Base-by-base conservation (phyloP, 2,329 filamentous ascomycete species). In the Fusarium veterinarium region DNA sequence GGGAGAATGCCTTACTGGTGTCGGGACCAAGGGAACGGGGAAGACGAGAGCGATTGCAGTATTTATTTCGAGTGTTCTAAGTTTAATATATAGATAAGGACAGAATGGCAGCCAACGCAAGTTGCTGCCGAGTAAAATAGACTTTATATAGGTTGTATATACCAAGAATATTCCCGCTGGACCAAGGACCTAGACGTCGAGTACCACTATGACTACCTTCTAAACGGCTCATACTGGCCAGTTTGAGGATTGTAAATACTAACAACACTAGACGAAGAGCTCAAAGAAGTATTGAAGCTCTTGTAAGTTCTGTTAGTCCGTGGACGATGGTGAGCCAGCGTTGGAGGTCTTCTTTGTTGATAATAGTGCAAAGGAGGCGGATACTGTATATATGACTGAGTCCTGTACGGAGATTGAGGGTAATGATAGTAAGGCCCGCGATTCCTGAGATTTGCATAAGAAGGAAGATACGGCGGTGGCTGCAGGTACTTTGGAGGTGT, bases 241-340 rank as follows among this genome's bases (percentile, higher is more conserved):
- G 51, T 69, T 0, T 69, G 16, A 14, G 59, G 59, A 14, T 69
- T 69, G 6, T 69, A 69, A 31, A 69, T 69, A 4, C 66, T 69
- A 1, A 69, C 28, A 5, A 48, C 12, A 46, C 66, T 69, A 30
- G 65, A 69, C 3, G 58, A 33, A 0, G 66, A 69, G 31, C 65
- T 69, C n/a, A 48, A 14, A 6, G 64, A 69, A 9, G 59, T 31
- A 23, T 69, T 46, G 16, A 69, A 69, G 17, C 58, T 69, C 20
- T 64, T 69, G 12, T 59, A 64, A 2, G 66, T 69, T 8, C 65
- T 69, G 5, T 59, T 64, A 9, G 66, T 69, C 12, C 65, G n/a
- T 16, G 66, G 66, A 5, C 59, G 66, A 19, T 69, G 35, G 3
- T 69, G 51, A 5, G 37, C 41, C 1, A 64, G 25, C 8, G 65